Conservation (phyloP, 345 rosid species). For the Moricandia arvensis region DNA sequence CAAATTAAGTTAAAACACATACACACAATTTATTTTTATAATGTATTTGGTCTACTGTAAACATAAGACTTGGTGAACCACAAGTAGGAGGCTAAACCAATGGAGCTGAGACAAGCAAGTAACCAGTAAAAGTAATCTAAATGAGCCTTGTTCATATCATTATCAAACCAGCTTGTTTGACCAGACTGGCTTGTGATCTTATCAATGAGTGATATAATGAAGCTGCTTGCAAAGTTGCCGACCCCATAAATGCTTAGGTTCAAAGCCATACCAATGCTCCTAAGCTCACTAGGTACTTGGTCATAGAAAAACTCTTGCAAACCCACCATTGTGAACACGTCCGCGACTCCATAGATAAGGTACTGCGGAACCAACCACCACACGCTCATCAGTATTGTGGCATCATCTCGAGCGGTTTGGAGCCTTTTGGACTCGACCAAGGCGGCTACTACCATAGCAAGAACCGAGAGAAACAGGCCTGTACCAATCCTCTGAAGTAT, state of each 20-base stretch:
- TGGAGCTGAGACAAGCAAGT: slow-evolving; percentile 29
- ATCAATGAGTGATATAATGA: slow-evolving; percentile 47
- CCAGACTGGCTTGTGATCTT: slow-evolving; percentile 39
- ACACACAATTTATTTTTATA: neutral
- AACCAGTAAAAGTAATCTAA: slow-evolving; percentile 56
- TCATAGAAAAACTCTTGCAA: slow-evolving; percentile 62
- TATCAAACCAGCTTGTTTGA: slow-evolving; percentile 47
- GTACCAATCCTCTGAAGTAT: slow-evolving; percentile 43
- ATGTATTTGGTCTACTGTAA: slow-evolving; percentile 16
- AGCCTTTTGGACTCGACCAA: slow-evolving; percentile 42
- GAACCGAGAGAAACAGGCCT: slow-evolving; percentile 24
- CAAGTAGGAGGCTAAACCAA: slow-evolving; percentile 10
- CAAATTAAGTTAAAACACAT: too few species aligned
- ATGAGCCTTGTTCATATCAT: slow-evolving; percentile 49
- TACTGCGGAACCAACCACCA: slow-evolving; percentile 47
- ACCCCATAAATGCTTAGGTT: slow-evolving; percentile 52
- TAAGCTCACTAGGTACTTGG: slow-evolving; percentile 51
- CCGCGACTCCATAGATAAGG: slow-evolving; percentile 23
- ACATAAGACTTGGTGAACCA: slow-evolving; percentile 30
- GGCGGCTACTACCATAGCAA: slow-evolving; percentile 39
- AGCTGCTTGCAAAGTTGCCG: slow-evolving; percentile 50
- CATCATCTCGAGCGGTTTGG: slow-evolving; percentile 13
- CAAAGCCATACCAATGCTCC: slow-evolving; percentile 55
- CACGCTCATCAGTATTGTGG: slow-evolving; percentile 28
- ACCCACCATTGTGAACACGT: slow-evolving; percentile 52